Conservation (phyloP, 768 basidiomycete species). For the Melanogaster broomeanus region DNA sequence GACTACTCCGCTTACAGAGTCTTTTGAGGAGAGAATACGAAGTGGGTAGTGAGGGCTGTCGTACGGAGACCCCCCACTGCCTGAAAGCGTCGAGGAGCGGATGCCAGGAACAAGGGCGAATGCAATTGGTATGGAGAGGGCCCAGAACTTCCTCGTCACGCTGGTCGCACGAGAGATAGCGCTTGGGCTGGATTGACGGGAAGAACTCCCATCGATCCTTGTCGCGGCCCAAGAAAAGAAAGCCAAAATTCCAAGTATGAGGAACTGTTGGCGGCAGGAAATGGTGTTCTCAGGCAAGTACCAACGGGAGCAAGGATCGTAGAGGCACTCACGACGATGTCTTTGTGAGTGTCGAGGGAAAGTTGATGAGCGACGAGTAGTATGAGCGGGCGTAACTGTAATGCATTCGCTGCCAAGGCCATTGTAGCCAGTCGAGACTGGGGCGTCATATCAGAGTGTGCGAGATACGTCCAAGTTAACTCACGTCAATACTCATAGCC, state of each 20-base stretch:
- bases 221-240: constrained; percentile 13
- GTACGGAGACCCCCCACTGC: constrained; percentile 52
- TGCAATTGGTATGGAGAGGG: constrained; percentile 27
- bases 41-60: constrained; percentile 54
- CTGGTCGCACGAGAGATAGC: not conserved
- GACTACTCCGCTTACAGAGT: constrained; percentile 79
- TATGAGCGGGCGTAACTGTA: constrained; percentile 27
- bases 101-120: constrained; percentile 42
- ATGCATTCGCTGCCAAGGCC: constrained; percentile 24
- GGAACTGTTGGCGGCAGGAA: constrained; percentile 18
- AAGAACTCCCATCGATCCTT: not conserved
- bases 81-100: constrained; percentile 58
- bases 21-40: constrained; percentile 65
- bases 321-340: constrained; percentile 19
- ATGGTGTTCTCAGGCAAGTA: constrained; percentile 3
- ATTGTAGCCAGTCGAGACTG: constrained; percentile 26
- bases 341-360: constrained; percentile 20
- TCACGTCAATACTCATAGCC: constrained; percentile 42
- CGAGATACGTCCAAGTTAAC: constrained; percentile 14
- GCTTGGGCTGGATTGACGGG: not conserved
- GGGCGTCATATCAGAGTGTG: not conserved
- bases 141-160: constrained; percentile 9
- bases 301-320: not conserved
- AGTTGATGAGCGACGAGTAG: constrained; percentile 11
- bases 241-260: constrained; percentile 18